Percentiles rank a stretch among this genome's conserved stretches.
Evolutionary conservation across 2,329 filamentous ascomycete genomes (phyloP).

Genomic region (Penicillium verrucosum): DNA sequence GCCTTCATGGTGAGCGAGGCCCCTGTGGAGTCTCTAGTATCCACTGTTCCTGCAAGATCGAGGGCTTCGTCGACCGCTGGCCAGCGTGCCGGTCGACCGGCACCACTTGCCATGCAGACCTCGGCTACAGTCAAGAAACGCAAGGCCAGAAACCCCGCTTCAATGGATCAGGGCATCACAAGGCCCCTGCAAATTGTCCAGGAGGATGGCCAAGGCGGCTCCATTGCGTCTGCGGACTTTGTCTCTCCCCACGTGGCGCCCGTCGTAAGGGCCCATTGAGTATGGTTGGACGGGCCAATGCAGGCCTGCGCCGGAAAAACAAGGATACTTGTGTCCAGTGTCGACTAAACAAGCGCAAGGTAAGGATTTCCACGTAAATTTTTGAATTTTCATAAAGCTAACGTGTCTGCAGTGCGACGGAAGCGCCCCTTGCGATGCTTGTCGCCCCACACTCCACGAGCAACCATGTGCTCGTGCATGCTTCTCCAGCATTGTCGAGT

Average conservation of each 20-base stretch:
- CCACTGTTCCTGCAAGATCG: conserved; percentile 24
- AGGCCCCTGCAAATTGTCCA: conserved; percentile 44
- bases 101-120: conserved; percentile 33
- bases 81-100: conserved; percentile 27
- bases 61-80: conserved; percentile 23
- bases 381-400: conserved; percentile 4
- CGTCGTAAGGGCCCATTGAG: conserved; percentile 43
- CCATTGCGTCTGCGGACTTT: conserved; percentile 42
- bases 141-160: conserved; percentile 31
- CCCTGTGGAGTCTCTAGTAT: conserved; percentile 28
- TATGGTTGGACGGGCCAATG: conserved; percentile 40
- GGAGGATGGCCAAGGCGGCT: conserved; percentile 43
- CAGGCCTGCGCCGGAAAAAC: conserved; percentile 43
- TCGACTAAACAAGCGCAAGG: conserved; percentile 45
- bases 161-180: conserved; percentile 28
- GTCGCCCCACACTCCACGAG: conserved; percentile 41
- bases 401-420: conserved; percentile 38
- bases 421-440: conserved; percentile 42
- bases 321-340: conserved; percentile 47
- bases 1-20: conserved; percentile 39
- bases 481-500: conserved; percentile 45
- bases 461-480: conserved; percentile 45
- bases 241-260: conserved; percentile 43
- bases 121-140: conserved; percentile 35
- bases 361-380: conserved; percentile 17